phyloP scores from a whole-genome alignment of 768 basidiomycete species.

The Mrakia gelida region DNA sequence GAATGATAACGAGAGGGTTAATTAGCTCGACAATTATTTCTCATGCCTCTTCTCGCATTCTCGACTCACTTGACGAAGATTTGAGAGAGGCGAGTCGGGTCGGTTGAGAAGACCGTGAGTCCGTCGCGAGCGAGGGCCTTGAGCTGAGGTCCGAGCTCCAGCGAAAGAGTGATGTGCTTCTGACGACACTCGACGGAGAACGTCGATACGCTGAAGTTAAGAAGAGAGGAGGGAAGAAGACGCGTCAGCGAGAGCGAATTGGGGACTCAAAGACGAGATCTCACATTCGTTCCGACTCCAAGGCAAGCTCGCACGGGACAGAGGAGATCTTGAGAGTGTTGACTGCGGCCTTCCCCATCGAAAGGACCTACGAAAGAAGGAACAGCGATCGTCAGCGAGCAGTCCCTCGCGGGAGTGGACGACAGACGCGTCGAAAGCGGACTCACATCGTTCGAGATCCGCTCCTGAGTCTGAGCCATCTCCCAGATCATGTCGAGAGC shows the following conservation, averaged over 20 bases:
- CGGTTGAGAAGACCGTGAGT: conserved; percentile 42
- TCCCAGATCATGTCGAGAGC: conserved; percentile 46
- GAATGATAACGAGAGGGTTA: background rate
- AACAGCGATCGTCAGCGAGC: background rate
- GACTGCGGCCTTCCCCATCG: background rate
- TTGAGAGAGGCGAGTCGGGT: conserved; percentile 47
- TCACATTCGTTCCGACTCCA: background rate
- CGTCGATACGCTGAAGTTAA: conserved; percentile 37
- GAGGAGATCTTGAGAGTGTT: conserved; percentile 31
- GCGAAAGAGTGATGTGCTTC: conserved; percentile 43
- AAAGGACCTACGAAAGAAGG: background rate
- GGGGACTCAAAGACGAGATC: too few relatives aligned
- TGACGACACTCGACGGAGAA: conserved; percentile 45
- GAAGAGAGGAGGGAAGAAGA: too few relatives aligned
- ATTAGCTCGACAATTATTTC: background rate
- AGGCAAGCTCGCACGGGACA: conserved; percentile 33
- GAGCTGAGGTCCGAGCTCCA: conserved; percentile 41
- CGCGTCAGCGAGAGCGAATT: too few relatives aligned
- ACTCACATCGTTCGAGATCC: conserved; percentile 47
- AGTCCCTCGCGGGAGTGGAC: background rate
- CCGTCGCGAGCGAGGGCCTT: conserved; percentile 36
- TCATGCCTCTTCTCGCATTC: background rate
- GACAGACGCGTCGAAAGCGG: background rate
- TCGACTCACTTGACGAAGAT: conserved; percentile 34
- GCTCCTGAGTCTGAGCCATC: conserved; percentile 41